Evolutionary conservation across 2,329 filamentous ascomycete species (phyloP).

Genomic region (Aspergillus fructus): DNA sequence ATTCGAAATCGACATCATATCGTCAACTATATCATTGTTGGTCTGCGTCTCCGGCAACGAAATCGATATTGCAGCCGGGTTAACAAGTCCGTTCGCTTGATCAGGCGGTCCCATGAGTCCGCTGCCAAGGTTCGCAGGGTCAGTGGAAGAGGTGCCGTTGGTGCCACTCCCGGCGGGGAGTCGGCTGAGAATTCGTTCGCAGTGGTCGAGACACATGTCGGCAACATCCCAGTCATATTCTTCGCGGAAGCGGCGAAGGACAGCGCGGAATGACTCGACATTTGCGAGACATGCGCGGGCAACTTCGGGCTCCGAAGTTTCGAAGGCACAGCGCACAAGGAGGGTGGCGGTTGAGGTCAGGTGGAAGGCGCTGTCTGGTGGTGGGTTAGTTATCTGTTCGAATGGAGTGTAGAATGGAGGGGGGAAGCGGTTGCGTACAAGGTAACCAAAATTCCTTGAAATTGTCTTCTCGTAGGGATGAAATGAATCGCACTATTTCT

Average conservation of each 20-base stretch:
- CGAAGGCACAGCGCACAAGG: conserved; percentile 52
- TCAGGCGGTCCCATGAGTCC: conserved; percentile 20
- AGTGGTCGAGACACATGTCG: conserved; percentile 54
- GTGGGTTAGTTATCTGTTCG: conserved; percentile 5
- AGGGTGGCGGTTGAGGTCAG: conserved; percentile 56
- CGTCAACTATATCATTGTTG: conserved; percentile 47
- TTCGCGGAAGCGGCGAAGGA: conserved; percentile 48
- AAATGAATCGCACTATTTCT: conserved; percentile 51
- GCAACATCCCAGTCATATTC: conserved; percentile 58
- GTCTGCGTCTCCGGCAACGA: conserved; percentile 44
- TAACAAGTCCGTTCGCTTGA: conserved; percentile 30
- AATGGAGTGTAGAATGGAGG: not conserved
- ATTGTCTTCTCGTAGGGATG: conserved; percentile 46
- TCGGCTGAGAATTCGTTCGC: conserved; percentile 45
- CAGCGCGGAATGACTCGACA: conserved; percentile 49
- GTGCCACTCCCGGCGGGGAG: conserved; percentile 32
- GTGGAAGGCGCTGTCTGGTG: conserved; percentile 50
- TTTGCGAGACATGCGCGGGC: conserved; percentile 48
- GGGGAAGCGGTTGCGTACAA: conserved; percentile 29
- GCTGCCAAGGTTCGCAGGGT: conserved; percentile 2
- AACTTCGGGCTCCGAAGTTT: conserved; percentile 49
- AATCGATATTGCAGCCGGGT: conserved; percentile 40
- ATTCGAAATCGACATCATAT: conserved; percentile 48
- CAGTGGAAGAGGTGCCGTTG: conserved; percentile 8
- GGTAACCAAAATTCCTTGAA: conserved; percentile 56